Evolutionary conservation across 768 basidiomycete genomes (phyloP).

Genomic region (Pisolithus orientalis): DNA sequence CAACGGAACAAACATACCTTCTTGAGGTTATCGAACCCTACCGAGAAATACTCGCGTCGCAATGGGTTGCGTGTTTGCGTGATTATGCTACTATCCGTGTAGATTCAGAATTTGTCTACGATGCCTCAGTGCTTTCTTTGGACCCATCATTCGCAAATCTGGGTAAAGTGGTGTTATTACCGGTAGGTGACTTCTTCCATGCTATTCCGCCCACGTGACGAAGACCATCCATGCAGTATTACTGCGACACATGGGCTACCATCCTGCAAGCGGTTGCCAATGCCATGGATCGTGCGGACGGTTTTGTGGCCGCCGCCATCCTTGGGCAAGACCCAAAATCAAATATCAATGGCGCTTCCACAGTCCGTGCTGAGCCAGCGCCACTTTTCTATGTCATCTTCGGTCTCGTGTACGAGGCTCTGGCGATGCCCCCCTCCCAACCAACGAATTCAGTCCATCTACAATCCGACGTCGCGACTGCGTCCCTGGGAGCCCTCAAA

Average conservation of each 20-base stretch:
- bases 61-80: constrained; percentile 85
- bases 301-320: constrained; percentile 71
- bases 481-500: constrained; percentile 71
- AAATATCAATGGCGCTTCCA: constrained; percentile 13
- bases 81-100: constrained; percentile 90
- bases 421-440: constrained; percentile 62
- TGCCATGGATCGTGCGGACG: constrained; percentile 65
- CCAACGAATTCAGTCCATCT: constrained; percentile 36
- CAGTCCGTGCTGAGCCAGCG: constrained; percentile 51
- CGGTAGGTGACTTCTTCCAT: constrained; percentile 46
- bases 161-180: constrained; percentile 85
- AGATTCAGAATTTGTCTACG: constrained; percentile 81
- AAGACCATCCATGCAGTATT: constrained; percentile 55
- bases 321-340: constrained; percentile 48
- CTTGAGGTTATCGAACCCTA: constrained; percentile 79
- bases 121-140: constrained; percentile 64
- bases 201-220: background rate
- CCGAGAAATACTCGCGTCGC: constrained; percentile 59
- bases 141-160: constrained; percentile 84
- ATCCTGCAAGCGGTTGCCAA: constrained; percentile 84
- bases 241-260: constrained; percentile 71
- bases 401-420: constrained; percentile 89
- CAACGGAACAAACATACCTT: constrained; percentile 67
- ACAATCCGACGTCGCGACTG: constrained; percentile 44
- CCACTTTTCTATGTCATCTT: constrained; percentile 86